Conservation (phyloP, 78 protist genomes). For the Monosiga brevicollis region DNA sequence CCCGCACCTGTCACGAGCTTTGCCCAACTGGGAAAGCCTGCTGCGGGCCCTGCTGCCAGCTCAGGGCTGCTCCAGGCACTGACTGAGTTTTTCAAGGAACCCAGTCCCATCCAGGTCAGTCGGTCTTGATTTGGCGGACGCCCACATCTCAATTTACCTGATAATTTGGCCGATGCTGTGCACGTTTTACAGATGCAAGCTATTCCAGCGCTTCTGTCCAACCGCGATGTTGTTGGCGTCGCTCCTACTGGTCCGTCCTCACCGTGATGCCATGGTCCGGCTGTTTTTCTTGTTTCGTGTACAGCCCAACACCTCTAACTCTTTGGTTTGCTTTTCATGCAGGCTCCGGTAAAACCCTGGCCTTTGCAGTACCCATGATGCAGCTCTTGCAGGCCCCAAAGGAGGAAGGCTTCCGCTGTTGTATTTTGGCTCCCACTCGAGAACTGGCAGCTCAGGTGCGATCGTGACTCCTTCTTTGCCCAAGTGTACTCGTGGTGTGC, state of each 20-base stretch:
- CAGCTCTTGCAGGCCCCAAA: slow-evolving; percentile 15
- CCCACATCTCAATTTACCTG: too few species aligned
- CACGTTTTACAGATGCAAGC: slow-evolving; percentile 11
- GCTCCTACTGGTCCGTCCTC: slow-evolving; percentile 77
- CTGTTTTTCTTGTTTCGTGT: not conserved
- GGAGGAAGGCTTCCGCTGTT: slow-evolving; percentile 46
- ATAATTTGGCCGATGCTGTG: too few species aligned
- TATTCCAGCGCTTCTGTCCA: slow-evolving; percentile 37
- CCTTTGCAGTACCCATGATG: slow-evolving; percentile 69
- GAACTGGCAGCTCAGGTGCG: slow-evolving; percentile 72
- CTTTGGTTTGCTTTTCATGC: not conserved
- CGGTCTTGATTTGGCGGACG: too few species aligned
- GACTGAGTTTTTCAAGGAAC: too few species aligned
- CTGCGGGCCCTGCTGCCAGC: too few species aligned
- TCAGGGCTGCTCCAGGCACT: too few species aligned
- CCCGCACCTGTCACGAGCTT: too few species aligned
- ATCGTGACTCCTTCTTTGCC: not conserved
- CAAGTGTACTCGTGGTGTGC: not conserved
- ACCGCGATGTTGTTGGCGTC: slow-evolving; percentile 65
- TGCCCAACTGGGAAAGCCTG: too few species aligned
- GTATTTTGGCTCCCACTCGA: slow-evolving; percentile 70
- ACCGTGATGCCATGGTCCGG: not conserved
- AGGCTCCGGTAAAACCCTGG: slow-evolving; percentile 80
- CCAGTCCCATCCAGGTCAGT: too few species aligned
- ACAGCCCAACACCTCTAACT: not conserved